phyloP scores from a whole-genome alignment of 441 rosid species.

The Erodium texanum region DNA sequence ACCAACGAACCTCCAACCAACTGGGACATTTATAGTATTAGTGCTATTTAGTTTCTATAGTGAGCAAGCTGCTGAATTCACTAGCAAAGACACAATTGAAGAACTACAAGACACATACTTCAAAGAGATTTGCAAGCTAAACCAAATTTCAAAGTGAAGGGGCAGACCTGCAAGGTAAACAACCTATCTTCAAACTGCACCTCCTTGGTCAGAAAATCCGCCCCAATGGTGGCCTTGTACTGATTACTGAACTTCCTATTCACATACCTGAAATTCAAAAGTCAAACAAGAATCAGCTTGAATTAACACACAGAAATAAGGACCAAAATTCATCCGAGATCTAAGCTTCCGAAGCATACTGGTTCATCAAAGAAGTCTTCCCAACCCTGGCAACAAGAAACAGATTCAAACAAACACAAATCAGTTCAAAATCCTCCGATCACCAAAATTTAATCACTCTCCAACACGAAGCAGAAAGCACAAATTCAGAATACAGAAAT shows the following conservation, averaged over 20 bases:
- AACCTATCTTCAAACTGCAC: conserved; percentile 76
- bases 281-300: conserved; percentile 1
- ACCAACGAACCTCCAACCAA: too few relatives aligned
- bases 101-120: not conserved
- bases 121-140: not conserved
- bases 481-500: not conserved
- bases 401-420: not conserved
- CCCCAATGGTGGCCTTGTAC: conserved; percentile 77
- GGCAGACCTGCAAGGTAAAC: conserved; percentile 72
- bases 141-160: not conserved
- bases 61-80: too few relatives aligned
- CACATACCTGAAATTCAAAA: conserved; percentile 49
- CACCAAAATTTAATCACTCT: not conserved
- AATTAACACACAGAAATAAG: not conserved
- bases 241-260: conserved; percentile 84
- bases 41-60: too few relatives aligned
- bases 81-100: not conserved
- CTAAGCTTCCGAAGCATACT: conserved; percentile 36
- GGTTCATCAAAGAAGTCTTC: conserved; percentile 84
- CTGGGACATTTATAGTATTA: too few relatives aligned
- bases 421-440: not conserved
- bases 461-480: not conserved
- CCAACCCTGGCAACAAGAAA: conserved; percentile 46
- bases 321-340: conserved; percentile 17
- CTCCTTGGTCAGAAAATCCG: conserved; percentile 70